A percentile compares a stretch with the other conserved stretches of the same genome.
phyloP scores from a whole-genome alignment of 495 filamentous ascomycete species.

The Geoglossum glabrum region DNA sequence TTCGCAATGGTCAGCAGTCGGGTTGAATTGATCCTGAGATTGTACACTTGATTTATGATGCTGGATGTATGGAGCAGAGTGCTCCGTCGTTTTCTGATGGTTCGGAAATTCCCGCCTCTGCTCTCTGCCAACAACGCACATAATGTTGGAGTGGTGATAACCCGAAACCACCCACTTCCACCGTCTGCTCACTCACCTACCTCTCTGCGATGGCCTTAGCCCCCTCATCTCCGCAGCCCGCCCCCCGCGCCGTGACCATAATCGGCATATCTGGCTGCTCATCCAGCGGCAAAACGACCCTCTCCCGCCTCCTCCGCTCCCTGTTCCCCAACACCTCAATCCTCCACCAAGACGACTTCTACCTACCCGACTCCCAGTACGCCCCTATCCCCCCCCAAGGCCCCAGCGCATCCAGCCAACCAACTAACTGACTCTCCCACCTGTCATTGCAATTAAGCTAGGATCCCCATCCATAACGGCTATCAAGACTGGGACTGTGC shows the following conservation, averaged over 20 bases:
- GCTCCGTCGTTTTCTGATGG: too few relatives aligned
- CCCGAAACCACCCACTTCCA: background rate
- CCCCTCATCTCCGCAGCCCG: too few relatives aligned
- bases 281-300: slow-evolving; percentile 6
- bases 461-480: background rate
- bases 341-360: slow-evolving; percentile 8
- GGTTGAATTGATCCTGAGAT: background rate
- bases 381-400: background rate
- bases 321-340: background rate
- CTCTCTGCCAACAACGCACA: too few relatives aligned
- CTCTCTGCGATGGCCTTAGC: background rate
- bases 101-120: too few relatives aligned
- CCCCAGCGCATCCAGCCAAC: background rate
- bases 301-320: slow-evolving; percentile 3
- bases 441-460: too few relatives aligned
- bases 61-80: too few relatives aligned
- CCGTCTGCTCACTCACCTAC: background rate
- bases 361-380: slow-evolving; percentile 1
- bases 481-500: slow-evolving; percentile 7
- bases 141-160: too few relatives aligned
- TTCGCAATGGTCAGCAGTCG: background rate
- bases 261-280: slow-evolving; percentile 5
- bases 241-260: background rate
- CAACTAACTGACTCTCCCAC: background rate
- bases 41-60: too few relatives aligned